Evolutionary conservation across 345 rosid genomes (phyloP).

Genomic region (Pistacia vera): DNA sequence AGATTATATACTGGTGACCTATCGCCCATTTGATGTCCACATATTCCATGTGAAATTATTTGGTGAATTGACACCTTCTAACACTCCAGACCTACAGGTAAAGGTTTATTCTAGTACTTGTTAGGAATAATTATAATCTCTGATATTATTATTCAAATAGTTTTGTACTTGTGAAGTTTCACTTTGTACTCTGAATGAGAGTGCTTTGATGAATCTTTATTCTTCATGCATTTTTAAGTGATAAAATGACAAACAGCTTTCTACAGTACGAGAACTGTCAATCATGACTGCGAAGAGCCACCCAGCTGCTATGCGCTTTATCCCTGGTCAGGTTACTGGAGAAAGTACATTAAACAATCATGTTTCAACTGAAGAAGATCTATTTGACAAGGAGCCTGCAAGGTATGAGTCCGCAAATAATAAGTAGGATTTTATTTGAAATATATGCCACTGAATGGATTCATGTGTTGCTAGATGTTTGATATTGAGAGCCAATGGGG

Average conservation of each 20-base stretch:
- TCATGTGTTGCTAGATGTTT: conserved; percentile 64
- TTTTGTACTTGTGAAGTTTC: conserved; percentile 23
- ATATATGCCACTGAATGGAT: conserved; percentile 33
- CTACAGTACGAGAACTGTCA: conserved; percentile 99
- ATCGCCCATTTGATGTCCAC: conserved; percentile 90
- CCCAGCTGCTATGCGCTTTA: conserved; percentile 99
- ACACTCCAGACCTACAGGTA: conserved; percentile 88
- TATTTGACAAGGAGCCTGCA: conserved; percentile 69
- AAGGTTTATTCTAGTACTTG: conserved; percentile 22
- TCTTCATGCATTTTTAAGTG: conserved; percentile 83
- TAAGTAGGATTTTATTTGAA: conserved; percentile 16
- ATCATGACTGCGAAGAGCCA: conserved; percentile 99
- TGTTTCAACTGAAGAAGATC: conserved; percentile 48
- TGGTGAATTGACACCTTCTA: conserved; percentile 80
- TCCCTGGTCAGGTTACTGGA: conserved; percentile 81
- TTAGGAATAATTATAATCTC: conserved; percentile 1
- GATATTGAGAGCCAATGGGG: conserved; percentile 90
- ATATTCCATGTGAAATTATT: conserved; percentile 74
- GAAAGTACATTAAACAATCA: conserved; percentile 48
- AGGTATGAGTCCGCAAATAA: conserved; percentile 50
- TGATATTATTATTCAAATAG: conserved; percentile 1
- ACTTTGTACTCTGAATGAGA: conserved; percentile 23
- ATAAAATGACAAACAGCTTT: conserved; percentile 99
- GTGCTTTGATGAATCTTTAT: conserved; percentile 38
- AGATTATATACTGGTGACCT: conserved; percentile 83